phyloP scores from a whole-genome alignment of 805 yeast genomes.

The Starmerella asiatica region DNA sequence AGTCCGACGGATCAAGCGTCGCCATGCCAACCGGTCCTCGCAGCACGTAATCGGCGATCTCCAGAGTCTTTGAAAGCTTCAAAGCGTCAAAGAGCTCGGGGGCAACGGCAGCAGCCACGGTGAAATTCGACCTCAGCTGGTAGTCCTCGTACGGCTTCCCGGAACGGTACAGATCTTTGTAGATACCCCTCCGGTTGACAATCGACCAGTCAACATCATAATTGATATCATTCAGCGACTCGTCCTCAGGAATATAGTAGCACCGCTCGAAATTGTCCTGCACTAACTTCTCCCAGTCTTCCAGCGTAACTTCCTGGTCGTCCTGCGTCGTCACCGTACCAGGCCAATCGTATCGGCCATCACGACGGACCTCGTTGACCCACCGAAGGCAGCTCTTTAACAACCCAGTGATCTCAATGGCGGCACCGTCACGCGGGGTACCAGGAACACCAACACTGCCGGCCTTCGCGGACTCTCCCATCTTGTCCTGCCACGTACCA shows the following conservation, averaged over 20 bases:
- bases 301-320: slow-evolving; percentile 44
- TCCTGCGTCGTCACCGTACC: slow-evolving; percentile 43
- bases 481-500: slow-evolving; percentile 99
- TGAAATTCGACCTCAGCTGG: slow-evolving; percentile 81
- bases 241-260: slow-evolving; percentile 56
- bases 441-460: slow-evolving; percentile 88
- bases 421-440: slow-evolving; percentile 96
- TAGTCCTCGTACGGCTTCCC: slow-evolving; percentile 90
- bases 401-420: slow-evolving; percentile 79
- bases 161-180: slow-evolving; percentile 69
- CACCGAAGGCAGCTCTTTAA: slow-evolving; percentile 74
- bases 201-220: slow-evolving; percentile 50
- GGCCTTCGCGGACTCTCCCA: slow-evolving; percentile 87
- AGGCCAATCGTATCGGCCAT: slow-evolving; percentile 43
- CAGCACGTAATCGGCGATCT: slow-evolving; percentile 54
- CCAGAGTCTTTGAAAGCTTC: slow-evolving; percentile 51
- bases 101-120: slow-evolving; percentile 87
- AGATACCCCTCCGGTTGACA: slow-evolving; percentile 83
- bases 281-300: slow-evolving; percentile 59
- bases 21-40: slow-evolving; percentile 88
- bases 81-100: slow-evolving; percentile 70
- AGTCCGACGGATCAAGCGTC: slow-evolving; percentile 84
- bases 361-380: slow-evolving; percentile 44
- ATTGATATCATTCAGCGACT: slow-evolving; percentile 35
- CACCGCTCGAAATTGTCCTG: slow-evolving; percentile 65